Percentiles rank a stretch among this genome's conserved stretches.
These are phyloP conservation scores for Claviceps spartinae DNA, from an alignment of 2,329 filamentous ascomycete genomes.

Conservation along the genomic window DNA sequence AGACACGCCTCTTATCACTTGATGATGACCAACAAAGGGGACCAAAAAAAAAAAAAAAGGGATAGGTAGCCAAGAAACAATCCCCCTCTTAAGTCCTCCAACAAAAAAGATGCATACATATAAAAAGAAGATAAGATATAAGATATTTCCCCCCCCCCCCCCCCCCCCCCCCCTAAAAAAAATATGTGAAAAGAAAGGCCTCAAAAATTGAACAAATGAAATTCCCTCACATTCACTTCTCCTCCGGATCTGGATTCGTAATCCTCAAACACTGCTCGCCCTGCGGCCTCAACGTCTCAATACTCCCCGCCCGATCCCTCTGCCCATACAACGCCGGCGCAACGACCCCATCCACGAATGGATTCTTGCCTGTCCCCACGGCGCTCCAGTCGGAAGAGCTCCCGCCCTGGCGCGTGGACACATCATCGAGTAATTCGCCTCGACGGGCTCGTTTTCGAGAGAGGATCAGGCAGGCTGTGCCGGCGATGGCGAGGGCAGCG, in stretches of 20 bases:
- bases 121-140: neutral
- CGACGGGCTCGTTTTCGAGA: neutral
- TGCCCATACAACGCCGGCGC: neutral
- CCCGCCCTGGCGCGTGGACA: neutral
- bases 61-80: no score
- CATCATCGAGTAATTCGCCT: neutral
- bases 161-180: neutral
- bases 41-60: no score
- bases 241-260: constrained; percentile 3
- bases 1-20: no score
- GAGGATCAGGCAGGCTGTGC: neutral
- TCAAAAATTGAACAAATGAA: neutral
- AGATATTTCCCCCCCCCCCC: neutral
- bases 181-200: neutral
- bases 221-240: neutral
- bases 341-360: neutral
- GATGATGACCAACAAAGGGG: no score
- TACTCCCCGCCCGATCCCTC: constrained; percentile 3
- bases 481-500: neutral
- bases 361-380: neutral
- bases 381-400: neutral
- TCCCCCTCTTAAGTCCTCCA: no score
- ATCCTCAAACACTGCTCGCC: constrained; percentile 1
- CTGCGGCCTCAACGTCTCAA: neutral
- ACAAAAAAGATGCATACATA: no score